Base-by-base conservation (phyloP, 2,329 filamentous ascomycete genomes). In the Fusarium paranaense region DNA sequence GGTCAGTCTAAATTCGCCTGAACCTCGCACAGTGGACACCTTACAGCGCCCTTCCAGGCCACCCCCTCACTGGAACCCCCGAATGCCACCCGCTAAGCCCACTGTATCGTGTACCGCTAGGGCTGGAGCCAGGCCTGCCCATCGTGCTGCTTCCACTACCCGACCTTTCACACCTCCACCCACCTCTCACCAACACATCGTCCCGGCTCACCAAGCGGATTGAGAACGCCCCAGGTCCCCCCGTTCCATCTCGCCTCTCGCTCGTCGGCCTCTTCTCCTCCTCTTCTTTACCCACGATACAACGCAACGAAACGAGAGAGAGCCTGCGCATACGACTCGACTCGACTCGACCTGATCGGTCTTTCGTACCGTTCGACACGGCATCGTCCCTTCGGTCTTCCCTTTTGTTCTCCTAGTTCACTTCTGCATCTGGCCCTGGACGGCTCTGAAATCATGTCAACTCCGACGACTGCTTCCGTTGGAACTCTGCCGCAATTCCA, bases 371-470 rank as follows among this genome's bases (percentile, higher is more conserved):
- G 71, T 73, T 69, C 61, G 60, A 73, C 63, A 73, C 73, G 72
- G 71, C 66, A 69, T 62, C 57, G 32, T 66, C 59, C 45, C 54
- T 62, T 66, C 67, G 32, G 32, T 40, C 52, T 37, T 50, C 38
- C 58, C 62, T 52, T 64, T 67, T 65, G 47, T 58, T 63, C 68
- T 67, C 64, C 38, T 58, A 50, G 71, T 62, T 63, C 68, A 67
- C 62, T 67, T 45, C 67, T 72, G 45, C 52, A 63, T 70, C 47
- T 59, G 65, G 74, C 72, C 75, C 73, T 74, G 74, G 73, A 68
- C 69, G 76, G 76, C 74, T 78, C 62, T 78, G 72, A 22, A 22
- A 22, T 22, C 22, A 95, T 96, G 94, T 95, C 94, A 87, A 95
- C 93, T 78, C 93, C 94, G 22, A 22, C 22, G 22, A 22, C 22